Base-by-base conservation (phyloP, 805 yeast species). In the Saturnispora dispora region DNA sequence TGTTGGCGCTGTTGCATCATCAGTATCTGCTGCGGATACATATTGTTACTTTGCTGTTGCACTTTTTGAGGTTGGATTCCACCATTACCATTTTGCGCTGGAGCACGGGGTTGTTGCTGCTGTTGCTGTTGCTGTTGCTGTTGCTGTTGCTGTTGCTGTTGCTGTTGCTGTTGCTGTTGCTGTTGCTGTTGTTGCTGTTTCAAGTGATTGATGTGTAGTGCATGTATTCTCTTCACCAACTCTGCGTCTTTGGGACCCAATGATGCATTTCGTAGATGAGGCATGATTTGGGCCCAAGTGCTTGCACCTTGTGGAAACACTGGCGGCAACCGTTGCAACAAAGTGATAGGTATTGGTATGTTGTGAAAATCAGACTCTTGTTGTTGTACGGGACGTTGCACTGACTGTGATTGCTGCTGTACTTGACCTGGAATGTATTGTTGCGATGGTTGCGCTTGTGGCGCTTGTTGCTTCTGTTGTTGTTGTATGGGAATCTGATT, bases 271-370 rank as follows among this genome's bases (percentile, higher is more conserved):
- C 77, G 75, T 56, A 79, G 77, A 57, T 82, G 75, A 41, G 82
- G 83, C 64, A 82, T 79, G 28, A 88, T 79, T 62, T 82, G 86
- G 22, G 80, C 78, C 96, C 96, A 89, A 6, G 95, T 86, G 57
- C 77, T 82, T 28, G 82, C 82, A 47, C 81, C 83, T 13, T 83
- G 82, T 0, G 96, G 96, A 33, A 88, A 71, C 8, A 60, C 55
- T 45, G 78, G 83, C 9, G 95, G 95, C 45, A 88, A 76, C 59
- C 78, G 78, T 49, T 76, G 72, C 20, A 88, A 67, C 25, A 88
- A 64, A 2, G 79, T 77, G 15, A 77, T 77, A 0, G 96, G 96
- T 47, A 89, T 87, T 3, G 87, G 88, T 2, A 80, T 69, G 42
- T 78, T 79, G 55, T 83, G 78, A 62, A 86, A 68, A 51, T 74